phyloP scores from a whole-genome alignment of 2,329 filamentous ascomycete species.

The Colletotrichum cereale region DNA sequence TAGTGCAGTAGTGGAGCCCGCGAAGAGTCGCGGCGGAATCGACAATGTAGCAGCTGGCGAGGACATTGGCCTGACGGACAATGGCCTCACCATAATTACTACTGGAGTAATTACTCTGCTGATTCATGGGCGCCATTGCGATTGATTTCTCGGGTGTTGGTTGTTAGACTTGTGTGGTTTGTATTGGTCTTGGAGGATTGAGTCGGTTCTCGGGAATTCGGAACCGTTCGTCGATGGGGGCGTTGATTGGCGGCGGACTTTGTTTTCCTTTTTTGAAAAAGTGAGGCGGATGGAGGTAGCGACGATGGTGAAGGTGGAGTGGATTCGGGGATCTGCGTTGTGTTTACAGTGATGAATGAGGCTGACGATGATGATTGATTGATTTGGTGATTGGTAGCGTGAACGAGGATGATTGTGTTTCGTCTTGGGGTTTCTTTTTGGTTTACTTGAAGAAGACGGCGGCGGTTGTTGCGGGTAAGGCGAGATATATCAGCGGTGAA shows the following conservation, averaged over 20 bases:
- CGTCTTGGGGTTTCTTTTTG: not conserved
- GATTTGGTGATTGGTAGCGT: conserved; percentile 20
- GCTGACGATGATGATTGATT: conserved; percentile 12
- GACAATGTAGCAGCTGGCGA: conserved; percentile 93
- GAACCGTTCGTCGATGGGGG: conserved; percentile 24
- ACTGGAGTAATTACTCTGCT: conserved; percentile 75
- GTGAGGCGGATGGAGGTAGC: conserved; percentile 9
- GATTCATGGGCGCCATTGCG: conserved; percentile 78
- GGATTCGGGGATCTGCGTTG: conserved; percentile 4
- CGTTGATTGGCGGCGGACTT: conserved; percentile 1
- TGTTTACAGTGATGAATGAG: conserved; percentile 4
- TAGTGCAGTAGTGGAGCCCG: conserved; percentile 96
- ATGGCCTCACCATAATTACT: conserved; percentile 80
- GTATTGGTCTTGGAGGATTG: conserved; percentile 40
- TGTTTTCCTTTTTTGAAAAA: not conserved
- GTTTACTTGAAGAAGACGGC: not conserved
- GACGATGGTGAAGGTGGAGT: not conserved
- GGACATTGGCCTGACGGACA: conserved; percentile 77
- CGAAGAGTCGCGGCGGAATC: conserved; percentile 78
- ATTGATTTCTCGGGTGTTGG: conserved; percentile 46
- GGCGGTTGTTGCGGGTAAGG: conserved; percentile 22
- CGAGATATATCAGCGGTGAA: conserved; percentile 33
- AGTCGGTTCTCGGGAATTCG: conserved; percentile 32
- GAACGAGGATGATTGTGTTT: not conserved
- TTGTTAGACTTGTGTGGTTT: conserved; percentile 41